These are phyloP conservation scores for Barbarea vulgaris DNA, from an alignment of 345 rosid species.

Conservation along the genomic window DNA sequence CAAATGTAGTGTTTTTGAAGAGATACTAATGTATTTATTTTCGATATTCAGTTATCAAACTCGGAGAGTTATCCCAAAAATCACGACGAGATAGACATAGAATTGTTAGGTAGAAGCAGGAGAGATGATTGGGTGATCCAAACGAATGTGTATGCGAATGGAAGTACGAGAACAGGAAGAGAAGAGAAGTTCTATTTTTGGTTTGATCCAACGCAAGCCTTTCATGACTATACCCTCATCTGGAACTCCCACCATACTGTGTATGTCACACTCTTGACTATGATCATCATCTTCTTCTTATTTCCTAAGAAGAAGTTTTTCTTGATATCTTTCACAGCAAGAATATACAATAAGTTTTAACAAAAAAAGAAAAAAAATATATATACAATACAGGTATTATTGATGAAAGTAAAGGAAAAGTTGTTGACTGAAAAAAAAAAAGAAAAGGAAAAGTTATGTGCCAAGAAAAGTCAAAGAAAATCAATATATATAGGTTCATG, in stretches of 20 bases:
- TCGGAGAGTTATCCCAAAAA: slow-evolving; percentile 64
- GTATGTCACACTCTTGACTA: slow-evolving; percentile 49
- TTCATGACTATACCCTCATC: slow-evolving; percentile 79
- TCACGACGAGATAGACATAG: slow-evolving; percentile 94
- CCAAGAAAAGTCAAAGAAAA: slow-evolving; percentile 10
- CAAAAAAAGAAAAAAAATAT: too few species aligned
- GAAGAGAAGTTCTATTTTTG: slow-evolving; percentile 93
- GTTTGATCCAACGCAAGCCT: slow-evolving; percentile 79
- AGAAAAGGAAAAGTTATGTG: not conserved
- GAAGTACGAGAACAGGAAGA: slow-evolving; percentile 74
- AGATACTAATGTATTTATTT: slow-evolving; percentile 5
- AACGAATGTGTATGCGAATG: slow-evolving; percentile 83
- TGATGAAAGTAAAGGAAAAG: not conserved
- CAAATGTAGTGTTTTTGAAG: not conserved
- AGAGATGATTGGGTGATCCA: slow-evolving; percentile 82
- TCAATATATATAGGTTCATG: slow-evolving; percentile 9
- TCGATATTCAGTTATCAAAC: slow-evolving; percentile 64
- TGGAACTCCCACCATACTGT: slow-evolving; percentile 86
- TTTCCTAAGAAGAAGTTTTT: not conserved
- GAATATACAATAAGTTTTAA: too few species aligned
- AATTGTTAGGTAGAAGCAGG: slow-evolving; percentile 77
- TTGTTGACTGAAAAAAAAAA: too few species aligned
- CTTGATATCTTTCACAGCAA: not conserved
- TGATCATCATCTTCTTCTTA: not conserved
- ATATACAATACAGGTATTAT: too few species aligned